A percentile compares a stretch with the other conserved stretches of the same genome.
phyloP scores from a whole-genome alignment of 2,329 filamentous ascomycete species.

The Ophiostoma fasciatum region DNA sequence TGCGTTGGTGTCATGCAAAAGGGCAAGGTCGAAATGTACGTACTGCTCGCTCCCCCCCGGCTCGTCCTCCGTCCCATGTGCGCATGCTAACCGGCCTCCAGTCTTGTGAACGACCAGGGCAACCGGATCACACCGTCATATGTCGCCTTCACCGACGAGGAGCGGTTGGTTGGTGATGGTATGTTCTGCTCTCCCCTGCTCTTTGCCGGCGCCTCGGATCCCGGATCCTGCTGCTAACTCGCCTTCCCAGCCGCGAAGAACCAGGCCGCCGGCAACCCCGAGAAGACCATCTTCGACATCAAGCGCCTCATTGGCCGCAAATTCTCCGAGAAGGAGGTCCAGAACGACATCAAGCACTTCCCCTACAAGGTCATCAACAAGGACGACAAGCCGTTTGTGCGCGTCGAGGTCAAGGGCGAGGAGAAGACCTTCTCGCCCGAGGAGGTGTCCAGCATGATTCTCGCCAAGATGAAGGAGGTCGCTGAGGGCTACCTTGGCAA shows the following conservation, averaged over 20 bases:
- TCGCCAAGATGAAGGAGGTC: slow-evolving; percentile 48
- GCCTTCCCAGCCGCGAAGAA: slow-evolving; percentile 57
- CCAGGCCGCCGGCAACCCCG: slow-evolving; percentile 71
- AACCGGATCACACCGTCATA: slow-evolving; percentile 93
- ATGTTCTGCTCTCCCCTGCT: neutral
- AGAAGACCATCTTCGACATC: slow-evolving; percentile 63
- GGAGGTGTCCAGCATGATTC: slow-evolving; percentile 46
- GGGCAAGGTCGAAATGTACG: slow-evolving; percentile 72
- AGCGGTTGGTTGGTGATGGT: slow-evolving; percentile 86
- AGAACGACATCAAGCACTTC: slow-evolving; percentile 94
- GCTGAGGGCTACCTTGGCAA: slow-evolving; percentile 66
- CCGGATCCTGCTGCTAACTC: neutral
- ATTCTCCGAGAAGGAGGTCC: slow-evolving; percentile 70
- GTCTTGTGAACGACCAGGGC: slow-evolving; percentile 81
- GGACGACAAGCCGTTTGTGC: slow-evolving; percentile 76
- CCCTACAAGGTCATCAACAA: slow-evolving; percentile 88
- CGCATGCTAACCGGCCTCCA: neutral
- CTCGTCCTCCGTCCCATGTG: too few species aligned
- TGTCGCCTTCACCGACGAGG: slow-evolving; percentile 92
- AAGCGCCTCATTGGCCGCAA: slow-evolving; percentile 84
- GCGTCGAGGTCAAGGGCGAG: slow-evolving; percentile 45
- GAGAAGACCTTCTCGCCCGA: slow-evolving; percentile 47
- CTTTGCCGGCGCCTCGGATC: too few species aligned
- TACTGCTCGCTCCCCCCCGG: too few species aligned
- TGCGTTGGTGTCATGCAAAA: slow-evolving; percentile 95